phyloP scores from a whole-genome alignment of 495 filamentous ascomycete species.

The Penicillium pulvis region DNA sequence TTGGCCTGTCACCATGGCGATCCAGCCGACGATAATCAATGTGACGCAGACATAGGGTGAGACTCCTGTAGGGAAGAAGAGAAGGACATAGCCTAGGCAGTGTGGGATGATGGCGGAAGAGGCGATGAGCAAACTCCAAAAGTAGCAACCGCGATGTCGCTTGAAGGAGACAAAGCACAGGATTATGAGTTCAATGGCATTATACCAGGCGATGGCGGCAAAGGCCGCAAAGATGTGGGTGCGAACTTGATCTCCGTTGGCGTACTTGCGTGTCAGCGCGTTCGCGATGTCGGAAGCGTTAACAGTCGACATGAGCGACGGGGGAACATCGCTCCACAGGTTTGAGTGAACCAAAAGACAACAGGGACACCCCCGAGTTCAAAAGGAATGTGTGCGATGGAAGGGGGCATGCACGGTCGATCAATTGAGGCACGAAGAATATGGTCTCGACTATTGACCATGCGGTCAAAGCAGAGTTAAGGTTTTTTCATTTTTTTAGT shows the following conservation, averaged over 20 bases:
- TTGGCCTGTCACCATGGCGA: conserved; percentile 49
- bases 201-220: conserved; percentile 49
- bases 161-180: conserved; percentile 52
- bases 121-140: conserved; percentile 52
- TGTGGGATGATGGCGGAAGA: conserved; percentile 42
- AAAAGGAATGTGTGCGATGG: background rate
- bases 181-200: conserved; percentile 48
- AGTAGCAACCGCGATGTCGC: conserved; percentile 48
- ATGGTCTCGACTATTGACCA: too few species aligned
- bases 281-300: conserved; percentile 7
- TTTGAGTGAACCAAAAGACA: background rate
- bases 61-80: conserved; percentile 41
- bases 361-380: background rate
- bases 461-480: background rate
- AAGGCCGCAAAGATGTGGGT: conserved; percentile 35
- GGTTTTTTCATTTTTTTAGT: background rate
- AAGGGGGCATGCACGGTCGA: background rate
- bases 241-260: conserved; percentile 6
- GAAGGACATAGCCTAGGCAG: conserved; percentile 46
- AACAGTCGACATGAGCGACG: conserved; percentile 18
- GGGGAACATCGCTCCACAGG: conserved; percentile 4
- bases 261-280: conserved; percentile 13
- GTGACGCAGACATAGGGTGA: conserved; percentile 37
- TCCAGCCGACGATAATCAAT: conserved; percentile 47
- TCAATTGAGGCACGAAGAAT: too few species aligned